phyloP scores from a whole-genome alignment of 371 early-diverging fungal genomes.

The Saksenaea vasiformis region DNA sequence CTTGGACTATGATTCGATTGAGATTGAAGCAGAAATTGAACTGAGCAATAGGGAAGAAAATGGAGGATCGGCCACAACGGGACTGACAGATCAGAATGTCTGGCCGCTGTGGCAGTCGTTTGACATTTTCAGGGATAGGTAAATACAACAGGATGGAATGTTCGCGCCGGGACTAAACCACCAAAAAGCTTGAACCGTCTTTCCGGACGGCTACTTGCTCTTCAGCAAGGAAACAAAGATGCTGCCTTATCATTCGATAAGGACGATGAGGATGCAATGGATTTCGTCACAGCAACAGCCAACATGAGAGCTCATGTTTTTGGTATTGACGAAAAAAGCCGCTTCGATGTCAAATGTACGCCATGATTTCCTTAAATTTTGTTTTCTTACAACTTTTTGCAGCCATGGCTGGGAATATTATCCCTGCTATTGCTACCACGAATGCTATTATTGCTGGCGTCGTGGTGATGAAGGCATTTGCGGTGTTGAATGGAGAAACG shows the following conservation, averaged over 20 bases:
- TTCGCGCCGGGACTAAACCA: not conserved
- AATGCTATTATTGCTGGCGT: conserved; percentile 99
- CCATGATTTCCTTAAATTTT: not conserved
- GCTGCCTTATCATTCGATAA: conserved; percentile 83
- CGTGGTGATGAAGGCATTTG: conserved; percentile 86
- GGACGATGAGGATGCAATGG: conserved; percentile 87
- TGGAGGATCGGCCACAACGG: not conserved
- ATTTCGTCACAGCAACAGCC: conserved; percentile 92
- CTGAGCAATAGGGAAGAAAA: conserved; percentile 7
- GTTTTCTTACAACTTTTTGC: not conserved
- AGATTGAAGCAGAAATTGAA: conserved; percentile 7
- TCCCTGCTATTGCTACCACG: conserved; percentile 99
- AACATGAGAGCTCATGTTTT: conserved; percentile 87
- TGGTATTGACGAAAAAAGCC: conserved; percentile 74
- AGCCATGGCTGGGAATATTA: conserved; percentile 99
- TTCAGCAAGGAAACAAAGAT: conserved; percentile 44
- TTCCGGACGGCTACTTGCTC: conserved; percentile 40
- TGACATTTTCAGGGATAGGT: conserved; percentile 59
- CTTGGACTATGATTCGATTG: conserved; percentile 57
- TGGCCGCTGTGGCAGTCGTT: conserved; percentile 67
- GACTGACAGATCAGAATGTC: conserved; percentile 65
- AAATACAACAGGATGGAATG: not conserved
- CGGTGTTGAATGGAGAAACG: conserved; percentile 60
- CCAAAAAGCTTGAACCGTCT: conserved; percentile 41
- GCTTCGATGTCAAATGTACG: conserved; percentile 91